These are phyloP conservation scores for Coemansia sp. DNA, from an alignment of 192 early-diverging fungal genomes.

Conservation along the genomic window DNA sequence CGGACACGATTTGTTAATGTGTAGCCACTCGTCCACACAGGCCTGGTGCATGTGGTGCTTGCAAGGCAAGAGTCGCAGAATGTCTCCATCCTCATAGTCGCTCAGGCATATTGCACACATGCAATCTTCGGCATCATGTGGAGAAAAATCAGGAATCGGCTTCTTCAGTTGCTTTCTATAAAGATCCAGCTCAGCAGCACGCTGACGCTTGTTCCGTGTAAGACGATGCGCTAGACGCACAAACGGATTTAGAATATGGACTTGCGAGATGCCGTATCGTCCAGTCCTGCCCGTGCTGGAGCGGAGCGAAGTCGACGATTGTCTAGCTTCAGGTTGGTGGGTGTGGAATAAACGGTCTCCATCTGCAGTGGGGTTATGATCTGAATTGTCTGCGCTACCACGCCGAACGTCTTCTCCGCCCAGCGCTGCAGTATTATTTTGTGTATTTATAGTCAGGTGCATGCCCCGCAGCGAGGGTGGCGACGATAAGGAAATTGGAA, in stretches of 20 bases:
- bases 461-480: conserved; percentile 38
- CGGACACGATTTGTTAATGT: conserved; percentile 71
- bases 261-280: conserved; percentile 30
- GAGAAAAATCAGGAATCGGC: conserved; percentile 53
- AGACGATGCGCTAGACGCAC: conserved; percentile 44
- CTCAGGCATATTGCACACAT: conserved; percentile 79
- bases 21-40: conserved; percentile 82
- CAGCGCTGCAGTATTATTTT: background rate
- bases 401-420: background rate
- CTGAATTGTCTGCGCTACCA: background rate
- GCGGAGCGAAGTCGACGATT: conserved; percentile 41
- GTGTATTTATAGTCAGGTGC: background rate
- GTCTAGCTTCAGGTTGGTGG: conserved; percentile 12
- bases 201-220: conserved; percentile 44
- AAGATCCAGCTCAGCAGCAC: conserved; percentile 35
- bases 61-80: conserved; percentile 71
- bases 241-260: conserved; percentile 45
- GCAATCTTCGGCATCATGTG: conserved; percentile 62
- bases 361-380: background rate
- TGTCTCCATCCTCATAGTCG: conserved; percentile 75
- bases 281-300: conserved; percentile 9
- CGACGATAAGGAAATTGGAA: conserved; percentile 20
- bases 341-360: conserved; percentile 5
- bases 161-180: conserved; percentile 47
- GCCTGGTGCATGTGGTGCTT: conserved; percentile 80